These are phyloP conservation scores for Pisolithus sp. DNA, from an alignment of 768 basidiomycete species.

Conservation along the genomic window DNA sequence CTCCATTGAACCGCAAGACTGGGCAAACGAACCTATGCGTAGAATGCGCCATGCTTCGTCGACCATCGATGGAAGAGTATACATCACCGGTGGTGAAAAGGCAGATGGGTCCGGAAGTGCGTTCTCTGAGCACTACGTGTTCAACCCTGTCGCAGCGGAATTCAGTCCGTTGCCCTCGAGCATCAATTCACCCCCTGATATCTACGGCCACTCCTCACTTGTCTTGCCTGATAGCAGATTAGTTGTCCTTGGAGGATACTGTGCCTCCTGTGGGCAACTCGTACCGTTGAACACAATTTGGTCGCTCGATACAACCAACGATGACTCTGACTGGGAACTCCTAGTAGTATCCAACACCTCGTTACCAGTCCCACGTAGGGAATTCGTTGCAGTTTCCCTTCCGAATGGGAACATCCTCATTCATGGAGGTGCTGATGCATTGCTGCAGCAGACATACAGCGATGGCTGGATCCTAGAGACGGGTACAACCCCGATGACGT, in stretches of 20 bases:
- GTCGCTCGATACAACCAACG: constrained; percentile 51
- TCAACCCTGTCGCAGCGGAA: constrained; percentile 40
- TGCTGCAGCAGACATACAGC: constrained; percentile 43
- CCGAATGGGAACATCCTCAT: constrained; percentile 55
- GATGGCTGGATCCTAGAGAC: constrained; percentile 74
- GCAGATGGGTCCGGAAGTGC: constrained; percentile 69
- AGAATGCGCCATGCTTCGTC: constrained; percentile 71
- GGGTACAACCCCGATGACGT: constrained; percentile 48
- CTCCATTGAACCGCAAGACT: constrained; percentile 40
- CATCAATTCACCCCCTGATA: constrained; percentile 50
- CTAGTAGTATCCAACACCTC: constrained; percentile 32
- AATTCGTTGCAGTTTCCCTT: constrained; percentile 51
- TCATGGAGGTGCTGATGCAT: constrained; percentile 69
- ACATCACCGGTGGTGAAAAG: constrained; percentile 73
- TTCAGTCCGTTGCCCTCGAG: constrained; percentile 53
- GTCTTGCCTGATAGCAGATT: constrained; percentile 65
- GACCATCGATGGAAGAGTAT: constrained; percentile 47
- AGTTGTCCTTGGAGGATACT: constrained; percentile 71
- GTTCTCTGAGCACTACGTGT: constrained; percentile 61
- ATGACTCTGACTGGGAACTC: constrained; percentile 43
- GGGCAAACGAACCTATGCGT: constrained; percentile 64
- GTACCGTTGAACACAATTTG: constrained; percentile 57
- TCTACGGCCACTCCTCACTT: constrained; percentile 68
- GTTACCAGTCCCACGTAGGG: constrained; percentile 55
- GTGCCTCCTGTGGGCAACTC: constrained; percentile 39